Percentiles rank a stretch among this genome's conserved stretches.
Evolutionary conservation across 1,284 basidiomycete species (phyloP).

Genomic region (Naganishia liquefaciens): DNA sequence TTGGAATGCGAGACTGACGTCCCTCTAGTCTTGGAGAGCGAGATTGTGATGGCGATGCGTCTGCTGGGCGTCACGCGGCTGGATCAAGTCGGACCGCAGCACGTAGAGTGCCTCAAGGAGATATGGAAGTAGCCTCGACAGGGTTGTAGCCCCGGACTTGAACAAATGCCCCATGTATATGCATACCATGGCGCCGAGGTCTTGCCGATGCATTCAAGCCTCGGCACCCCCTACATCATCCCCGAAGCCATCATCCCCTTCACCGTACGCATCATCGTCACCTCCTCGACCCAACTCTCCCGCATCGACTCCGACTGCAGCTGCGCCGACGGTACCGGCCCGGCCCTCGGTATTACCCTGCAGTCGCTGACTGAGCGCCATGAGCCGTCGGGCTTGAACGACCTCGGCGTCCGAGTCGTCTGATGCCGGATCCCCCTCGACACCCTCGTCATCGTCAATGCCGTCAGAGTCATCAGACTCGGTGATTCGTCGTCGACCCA

Average conservation of each 20-base stretch:
- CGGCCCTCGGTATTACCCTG: conserved; percentile 27
- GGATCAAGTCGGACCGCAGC: conserved; percentile 22
- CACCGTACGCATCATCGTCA: conserved; percentile 28
- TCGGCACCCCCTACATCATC: conserved; percentile 29
- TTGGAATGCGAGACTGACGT: conserved; percentile 1
- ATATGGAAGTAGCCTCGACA: conserved; percentile 20
- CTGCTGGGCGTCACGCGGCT: conserved; percentile 63
- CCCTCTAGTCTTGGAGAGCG: conserved; percentile 71
- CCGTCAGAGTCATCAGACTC: conserved; percentile 19
- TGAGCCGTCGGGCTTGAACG: conserved; percentile 30
- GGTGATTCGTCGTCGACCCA: not conserved
- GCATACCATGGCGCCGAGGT: no score
- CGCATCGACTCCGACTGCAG: not conserved
- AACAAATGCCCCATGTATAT: no score
- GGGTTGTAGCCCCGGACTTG: no score
- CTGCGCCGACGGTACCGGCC: conserved; percentile 3
- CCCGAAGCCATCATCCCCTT: conserved; percentile 18
- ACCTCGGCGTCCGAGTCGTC: conserved; percentile 27
- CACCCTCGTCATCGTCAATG: not conserved
- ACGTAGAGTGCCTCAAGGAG: conserved; percentile 29
- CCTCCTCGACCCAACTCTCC: conserved; percentile 16
- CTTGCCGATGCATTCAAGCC: conserved; percentile 10
- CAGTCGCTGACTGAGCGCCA: conserved; percentile 35
- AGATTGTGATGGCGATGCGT: conserved; percentile 77
- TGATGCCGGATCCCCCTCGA: not conserved